Base-by-base conservation (phyloP, 768 basidiomycete genomes). In the Agrocybe chaxingu region DNA sequence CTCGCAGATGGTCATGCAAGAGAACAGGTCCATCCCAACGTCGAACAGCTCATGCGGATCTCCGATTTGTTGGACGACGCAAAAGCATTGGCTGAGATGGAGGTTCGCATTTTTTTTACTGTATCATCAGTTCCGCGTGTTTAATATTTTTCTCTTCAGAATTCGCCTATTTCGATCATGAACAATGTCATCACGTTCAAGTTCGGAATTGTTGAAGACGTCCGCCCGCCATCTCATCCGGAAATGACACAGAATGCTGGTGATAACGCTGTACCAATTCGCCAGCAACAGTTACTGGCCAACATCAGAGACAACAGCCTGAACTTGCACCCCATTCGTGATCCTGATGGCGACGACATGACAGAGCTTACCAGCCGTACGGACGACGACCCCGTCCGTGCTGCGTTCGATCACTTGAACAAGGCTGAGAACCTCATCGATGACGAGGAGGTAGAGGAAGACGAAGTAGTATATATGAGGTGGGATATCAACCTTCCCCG, bases 21-120 rank as follows among this genome's bases (percentile, higher is more conserved):
- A 51, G 72, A 66, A 57, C 70, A 78, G 54, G 76, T 74, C 33
- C 80, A 98, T 70, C 97, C 97, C 7, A 98, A 99, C 58, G 94
- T 90, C 51, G 93, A 96, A 72, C 90, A 95, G 58, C 70, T 99
- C 38, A 95, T 98, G 92, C 78, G 97, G 56, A 89, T 99, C 51
- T 77, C 81, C 41, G 96, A 97, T 68, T 70, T 97, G 37, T 72
- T 94, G 42, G 69, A 76, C 10, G 92, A 97, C 61, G 87, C 86
- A 1, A 75, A 70, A 54, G 65, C 71, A 4, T 64, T 96, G 18
- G 77, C 78, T 19, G 73, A 76, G 49, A 68, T 78, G 48, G 77
- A 84, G 73, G 89, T 89, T 53, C 50, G 73, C 66, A 35, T 51
- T 4, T 29, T 29, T 53, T 24, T 42, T 49, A 29, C 16, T 36